These are phyloP conservation scores for Cyberlindnera nakhonratchasimensis DNA, from an alignment of 805 yeast genomes.

Conservation along the genomic window DNA sequence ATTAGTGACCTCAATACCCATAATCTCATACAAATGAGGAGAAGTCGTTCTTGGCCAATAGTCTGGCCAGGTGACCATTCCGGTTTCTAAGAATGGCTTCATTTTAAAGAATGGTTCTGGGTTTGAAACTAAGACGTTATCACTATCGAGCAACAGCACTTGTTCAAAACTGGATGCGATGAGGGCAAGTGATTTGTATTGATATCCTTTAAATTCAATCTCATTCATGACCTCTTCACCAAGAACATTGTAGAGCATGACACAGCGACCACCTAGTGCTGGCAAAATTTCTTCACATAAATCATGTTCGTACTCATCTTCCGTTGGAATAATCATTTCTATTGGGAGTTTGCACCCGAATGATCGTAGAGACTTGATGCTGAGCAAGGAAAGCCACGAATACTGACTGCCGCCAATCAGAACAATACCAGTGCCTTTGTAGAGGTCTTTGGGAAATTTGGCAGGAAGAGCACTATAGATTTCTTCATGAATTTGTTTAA, in stretches of 20 bases:
- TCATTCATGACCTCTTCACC: slow-evolving; percentile 50
- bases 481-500: slow-evolving; percentile 43
- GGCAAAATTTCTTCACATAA: slow-evolving; percentile 62
- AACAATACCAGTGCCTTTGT: slow-evolving; percentile 23
- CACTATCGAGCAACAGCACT: slow-evolving; percentile 72
- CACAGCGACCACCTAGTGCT: slow-evolving; percentile 56
- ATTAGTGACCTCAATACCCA: slow-evolving; percentile 35
- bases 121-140: slow-evolving; percentile 51
- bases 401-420: slow-evolving; percentile 51
- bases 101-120: slow-evolving; percentile 43
- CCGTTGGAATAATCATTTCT: slow-evolving; percentile 65
- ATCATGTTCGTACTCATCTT: slow-evolving; percentile 64
- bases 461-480: slow-evolving; percentile 47
- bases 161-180: slow-evolving; percentile 75
- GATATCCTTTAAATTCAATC: slow-evolving; percentile 59
- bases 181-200: slow-evolving; percentile 68
- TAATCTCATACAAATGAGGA: slow-evolving; percentile 55
- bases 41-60: slow-evolving; percentile 70
- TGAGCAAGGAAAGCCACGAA: slow-evolving; percentile 50
- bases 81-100: slow-evolving; percentile 44
- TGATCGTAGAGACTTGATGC: slow-evolving; percentile 45
- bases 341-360: slow-evolving; percentile 59
- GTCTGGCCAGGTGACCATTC: slow-evolving; percentile 73
- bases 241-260: slow-evolving; percentile 55
- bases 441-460: slow-evolving; percentile 19